Base-by-base conservation (phyloP, 1,139 yeast genomes). In the Spencermartinsiella ligniputridi region DNA sequence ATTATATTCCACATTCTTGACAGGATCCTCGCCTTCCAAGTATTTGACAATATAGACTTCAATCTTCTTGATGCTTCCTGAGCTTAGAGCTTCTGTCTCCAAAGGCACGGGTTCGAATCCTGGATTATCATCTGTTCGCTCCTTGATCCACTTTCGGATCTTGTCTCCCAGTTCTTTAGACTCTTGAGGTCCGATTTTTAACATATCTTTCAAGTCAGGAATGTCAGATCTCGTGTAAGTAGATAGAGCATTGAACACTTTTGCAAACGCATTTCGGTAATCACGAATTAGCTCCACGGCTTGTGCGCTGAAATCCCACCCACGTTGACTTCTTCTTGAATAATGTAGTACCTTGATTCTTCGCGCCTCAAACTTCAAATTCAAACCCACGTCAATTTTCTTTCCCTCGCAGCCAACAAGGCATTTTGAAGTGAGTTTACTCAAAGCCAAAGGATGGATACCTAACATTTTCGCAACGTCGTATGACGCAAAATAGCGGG, bases 291-390 rank as follows among this genome's bases (percentile, higher is more conserved):
- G 70, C 34, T 77, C 72, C 35, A 85, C 67, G 0, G 97, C 95
- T 56, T 84, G 70, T 12, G 79, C 79, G 50, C 95, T 85, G 64
- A 72, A 92, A 55, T 82, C 90, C 98, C 98, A 94, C 37, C 80
- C 81, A 49, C 74, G 78, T 18, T 76, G 79, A 38, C 69, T 70
- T 56, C 81, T 80, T 52, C 81, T 76, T 3, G 96, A 79, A 66
- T 81, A 90, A 1, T 98, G 98, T 52, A 90, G 72, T 4, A 87
- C 97, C 66, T 90, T 92, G 57, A 79, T 77, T 56, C 88, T 78
- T 54, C 79, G 79, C 27, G 78, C 79, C 54, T 90, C 96, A 65
- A 82, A 85, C 65, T 90, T 89, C 62, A 92, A 72, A 51, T 85
- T 88, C 53, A 92, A 71, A 24, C 98, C 98, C 58, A 92, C 73